Evolutionary conservation across 1,284 basidiomycete genomes (phyloP).

Genomic region (Ustilago shanxiensis): DNA sequence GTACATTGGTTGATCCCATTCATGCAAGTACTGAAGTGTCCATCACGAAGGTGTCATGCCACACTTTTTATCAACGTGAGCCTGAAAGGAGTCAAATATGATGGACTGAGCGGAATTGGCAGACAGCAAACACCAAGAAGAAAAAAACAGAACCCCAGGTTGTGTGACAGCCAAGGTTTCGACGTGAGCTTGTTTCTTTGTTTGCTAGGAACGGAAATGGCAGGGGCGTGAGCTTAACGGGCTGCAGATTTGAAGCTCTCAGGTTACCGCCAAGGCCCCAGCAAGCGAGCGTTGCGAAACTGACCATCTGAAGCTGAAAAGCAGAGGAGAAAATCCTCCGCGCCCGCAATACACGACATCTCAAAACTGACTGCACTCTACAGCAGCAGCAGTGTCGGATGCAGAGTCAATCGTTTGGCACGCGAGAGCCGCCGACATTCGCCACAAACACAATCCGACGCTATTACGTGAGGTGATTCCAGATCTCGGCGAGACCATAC

Average conservation of each 20-base stretch:
- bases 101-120: not conserved
- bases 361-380: not conserved
- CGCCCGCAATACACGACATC: too few species aligned
- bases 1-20: too few species aligned
- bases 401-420: not conserved
- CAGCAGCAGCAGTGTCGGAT: not conserved
- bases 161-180: not conserved
- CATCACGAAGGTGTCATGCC: too few species aligned
- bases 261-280: slow-evolving; percentile 2
- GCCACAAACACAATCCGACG: not conserved
- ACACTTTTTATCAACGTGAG: too few species aligned
- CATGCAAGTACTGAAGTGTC: too few species aligned
- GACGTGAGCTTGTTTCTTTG: slow-evolving; percentile 1
- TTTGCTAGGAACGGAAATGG: not conserved
- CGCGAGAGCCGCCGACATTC: not conserved
- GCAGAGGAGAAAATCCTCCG: not conserved
- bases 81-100: too few species aligned
- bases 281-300: too few species aligned
- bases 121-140: not conserved
- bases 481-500: too few species aligned
- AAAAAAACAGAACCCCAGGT: too few species aligned
- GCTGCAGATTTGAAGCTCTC: not conserved
- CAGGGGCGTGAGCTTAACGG: not conserved
- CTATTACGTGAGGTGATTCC: not conserved
- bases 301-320: not conserved